A percentile compares a stretch with the other conserved stretches of the same genome.
These are phyloP conservation scores for Dacryopinax spathularia DNA, from an alignment of 768 basidiomycete species.

Conservation along the genomic window DNA sequence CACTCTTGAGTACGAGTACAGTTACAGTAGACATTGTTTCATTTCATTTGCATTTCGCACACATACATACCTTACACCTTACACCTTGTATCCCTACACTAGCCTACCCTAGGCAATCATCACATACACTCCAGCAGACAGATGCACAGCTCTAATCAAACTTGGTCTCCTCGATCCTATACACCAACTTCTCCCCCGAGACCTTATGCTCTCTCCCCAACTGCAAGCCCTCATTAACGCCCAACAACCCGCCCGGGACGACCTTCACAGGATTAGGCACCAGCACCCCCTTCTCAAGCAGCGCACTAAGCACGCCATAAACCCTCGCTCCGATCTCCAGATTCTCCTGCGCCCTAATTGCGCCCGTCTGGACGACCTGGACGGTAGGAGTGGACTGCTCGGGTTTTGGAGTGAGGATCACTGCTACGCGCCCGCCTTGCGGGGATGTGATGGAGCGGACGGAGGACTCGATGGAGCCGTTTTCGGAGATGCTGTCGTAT, in stretches of 20 bases:
- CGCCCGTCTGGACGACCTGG: constrained; percentile 6
- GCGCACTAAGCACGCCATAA: not conserved
- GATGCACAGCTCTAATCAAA: too few species aligned
- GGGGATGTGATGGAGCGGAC: constrained; percentile 5
- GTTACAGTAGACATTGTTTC: too few species aligned
- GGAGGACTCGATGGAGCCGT: constrained; percentile 8
- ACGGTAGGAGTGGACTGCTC: not conserved
- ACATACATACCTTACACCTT: too few species aligned
- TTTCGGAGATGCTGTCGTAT: constrained; percentile 15
- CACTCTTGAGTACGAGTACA: too few species aligned
- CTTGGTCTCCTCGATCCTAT: constrained; percentile 8
- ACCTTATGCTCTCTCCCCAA: constrained; percentile 7
- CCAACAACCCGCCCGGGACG: constrained; percentile 8
- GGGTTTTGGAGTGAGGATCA: constrained; percentile 1
- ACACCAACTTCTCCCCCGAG: constrained; percentile 11
- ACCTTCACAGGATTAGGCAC: constrained; percentile 9
- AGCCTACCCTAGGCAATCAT: too few species aligned
- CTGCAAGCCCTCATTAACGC: constrained; percentile 8
- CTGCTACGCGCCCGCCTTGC: not conserved
- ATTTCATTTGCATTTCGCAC: too few species aligned
- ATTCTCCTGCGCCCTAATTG: not conserved
- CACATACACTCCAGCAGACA: too few species aligned
- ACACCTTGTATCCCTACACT: too few species aligned
- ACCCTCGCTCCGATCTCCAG: not conserved
- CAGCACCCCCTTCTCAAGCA: not conserved